Evolutionary conservation across 148 eudicot species (phyloP).

Genomic region (Cornus florida): DNA sequence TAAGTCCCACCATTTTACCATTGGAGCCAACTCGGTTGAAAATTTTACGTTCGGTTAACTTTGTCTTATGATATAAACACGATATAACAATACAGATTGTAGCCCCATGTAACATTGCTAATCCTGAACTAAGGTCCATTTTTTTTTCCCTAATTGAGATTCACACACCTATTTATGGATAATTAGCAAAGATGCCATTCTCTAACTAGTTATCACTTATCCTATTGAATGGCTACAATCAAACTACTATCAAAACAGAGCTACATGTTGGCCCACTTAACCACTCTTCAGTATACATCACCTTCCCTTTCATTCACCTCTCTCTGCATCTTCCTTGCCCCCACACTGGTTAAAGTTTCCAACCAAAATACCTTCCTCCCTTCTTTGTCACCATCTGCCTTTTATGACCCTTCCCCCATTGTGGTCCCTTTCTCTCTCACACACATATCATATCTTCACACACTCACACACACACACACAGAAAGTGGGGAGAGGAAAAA

Average conservation of each 20-base stretch:
- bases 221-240: neutral
- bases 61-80: too few species aligned
- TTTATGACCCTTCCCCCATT: neutral
- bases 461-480: neutral
- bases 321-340: constrained; percentile 1
- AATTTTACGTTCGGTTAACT: too few species aligned
- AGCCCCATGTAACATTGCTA: neutral
- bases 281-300: neutral
- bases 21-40: too few species aligned
- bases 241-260: neutral
- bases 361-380: neutral
- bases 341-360: constrained; percentile 1
- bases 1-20: too few species aligned
- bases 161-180: too few species aligned
- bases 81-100: neutral
- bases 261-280: constrained; percentile 2
- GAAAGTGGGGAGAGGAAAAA: too few species aligned
- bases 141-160: too few species aligned
- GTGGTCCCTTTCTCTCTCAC: neutral
- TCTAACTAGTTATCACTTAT: neutral
- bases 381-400: neutral
- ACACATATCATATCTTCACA: neutral
- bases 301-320: neutral
- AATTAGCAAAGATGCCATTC: neutral
- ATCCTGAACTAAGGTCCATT: too few species aligned